Evolutionary conservation across 306 rosid genomes (phyloP), one percentile per base, ranked within the genome.

Genomic region (Hippophae gyantsensis): DNA sequence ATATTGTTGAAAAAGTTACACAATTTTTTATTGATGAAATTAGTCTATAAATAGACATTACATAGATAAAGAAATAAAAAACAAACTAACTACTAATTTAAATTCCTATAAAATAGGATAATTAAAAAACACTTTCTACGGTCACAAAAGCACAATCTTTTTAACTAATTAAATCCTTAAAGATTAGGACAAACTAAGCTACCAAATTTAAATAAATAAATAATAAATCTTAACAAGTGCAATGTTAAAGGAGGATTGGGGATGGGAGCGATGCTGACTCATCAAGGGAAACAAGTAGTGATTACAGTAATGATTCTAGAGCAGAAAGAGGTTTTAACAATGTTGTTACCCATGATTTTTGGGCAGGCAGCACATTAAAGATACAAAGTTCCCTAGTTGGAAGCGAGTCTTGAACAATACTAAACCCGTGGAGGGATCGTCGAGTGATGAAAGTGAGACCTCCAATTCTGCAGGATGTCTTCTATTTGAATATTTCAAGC

Each of bases 201-300:
- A n/a, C n/a, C n/a, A n/a, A n/a, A n/a, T n/a, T n/a, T n/a, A n/a
- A n/a, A n/a, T n/a, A n/a, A n/a, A n/a, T n/a, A n/a, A n/a, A n/a
- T n/a, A n/a, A n/a, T n/a, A n/a, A n/a, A n/a, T n/a, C n/a, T n/a
- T n/a, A n/a, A n/a, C n/a, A n/a, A n/a, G n/a, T 58, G 65, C 70
- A 43, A 59, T 66, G 63, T 72, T 74, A 54, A 79, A 79, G 95
- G 85, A 84, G 74, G 69, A 78, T 70, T 63, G 75, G 82, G 75
- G 84, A 77, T 67, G 86, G 79, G 72, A 85, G 95, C 68, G 97
- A 89, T 69, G 85, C 86, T 46, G 95, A 78, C 66, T 86, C 97
- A 60, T 73, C 93, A 10, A 79, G 86, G 78, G 97, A 84, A 75
- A 78, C 97, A 48, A 81, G 92, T 71, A 89, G 97, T 44, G 89